Evolutionary conservation across 495 filamentous ascomycete genomes (phyloP).

Genomic region (Talaromyces adpressus): DNA sequence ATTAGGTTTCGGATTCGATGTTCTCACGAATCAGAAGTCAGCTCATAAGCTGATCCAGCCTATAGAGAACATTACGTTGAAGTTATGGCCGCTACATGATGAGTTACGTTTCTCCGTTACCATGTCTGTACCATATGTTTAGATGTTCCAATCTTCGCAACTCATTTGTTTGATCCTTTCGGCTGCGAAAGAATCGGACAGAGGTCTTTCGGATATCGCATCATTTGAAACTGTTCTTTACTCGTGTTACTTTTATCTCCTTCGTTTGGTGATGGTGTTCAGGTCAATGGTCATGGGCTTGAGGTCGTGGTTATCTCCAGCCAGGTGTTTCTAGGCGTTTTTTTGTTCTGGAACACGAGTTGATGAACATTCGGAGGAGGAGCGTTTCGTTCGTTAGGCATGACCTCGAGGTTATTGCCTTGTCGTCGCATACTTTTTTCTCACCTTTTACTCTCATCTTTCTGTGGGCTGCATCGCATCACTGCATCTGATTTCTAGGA

Average conservation of each 20-base stretch:
- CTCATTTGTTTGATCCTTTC: neutral
- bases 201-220: neutral
- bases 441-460: neutral
- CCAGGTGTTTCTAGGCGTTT: slow-evolving; percentile 4
- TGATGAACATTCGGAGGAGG: neutral
- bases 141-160: neutral
- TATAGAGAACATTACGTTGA: slow-evolving; percentile 4
- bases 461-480: neutral
- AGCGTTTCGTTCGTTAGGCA: neutral
- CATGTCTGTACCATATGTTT: slow-evolving; percentile 7
- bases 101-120: slow-evolving; percentile 3
- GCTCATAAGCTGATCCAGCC: neutral
- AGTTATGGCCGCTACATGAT: slow-evolving; percentile 4
- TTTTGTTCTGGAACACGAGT: neutral
- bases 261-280: slow-evolving; percentile 2
- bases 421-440: neutral
- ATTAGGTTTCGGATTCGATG: neutral
- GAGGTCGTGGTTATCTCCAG: neutral
- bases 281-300: slow-evolving; percentile 1
- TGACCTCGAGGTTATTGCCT: neutral
- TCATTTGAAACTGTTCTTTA: neutral
- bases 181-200: neutral
- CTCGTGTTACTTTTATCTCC: neutral
- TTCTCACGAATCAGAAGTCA: neutral
- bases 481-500: neutral